Evolutionary conservation across 2,329 filamentous ascomycete species (phyloP).

Genomic region (Claviceps spartinae): DNA sequence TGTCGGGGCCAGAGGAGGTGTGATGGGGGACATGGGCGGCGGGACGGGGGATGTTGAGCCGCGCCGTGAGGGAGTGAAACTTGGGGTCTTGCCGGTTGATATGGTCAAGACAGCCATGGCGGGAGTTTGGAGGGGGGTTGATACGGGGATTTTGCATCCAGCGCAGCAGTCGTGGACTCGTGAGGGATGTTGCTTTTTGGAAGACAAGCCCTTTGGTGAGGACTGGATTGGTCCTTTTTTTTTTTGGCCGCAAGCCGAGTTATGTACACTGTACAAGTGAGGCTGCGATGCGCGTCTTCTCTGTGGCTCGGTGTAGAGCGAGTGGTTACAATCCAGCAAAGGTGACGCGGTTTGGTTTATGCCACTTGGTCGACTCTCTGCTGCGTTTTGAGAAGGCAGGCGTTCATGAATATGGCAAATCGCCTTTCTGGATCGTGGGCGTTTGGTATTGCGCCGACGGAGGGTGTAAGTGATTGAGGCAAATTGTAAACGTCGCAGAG

Average conservation of each 20-base stretch:
- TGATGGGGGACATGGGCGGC: constrained; percentile 42
- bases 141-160: background rate
- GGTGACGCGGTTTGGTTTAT: background rate
- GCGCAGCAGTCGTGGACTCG: background rate
- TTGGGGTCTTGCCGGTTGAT: constrained; percentile 13
- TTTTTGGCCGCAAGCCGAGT: background rate
- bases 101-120: constrained; percentile 21
- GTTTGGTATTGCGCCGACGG: too few relatives aligned
- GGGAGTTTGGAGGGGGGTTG: background rate
- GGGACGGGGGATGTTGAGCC: constrained; percentile 30
- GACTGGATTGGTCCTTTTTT: background rate
- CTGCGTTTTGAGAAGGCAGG: background rate
- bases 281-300: background rate
- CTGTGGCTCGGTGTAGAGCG: background rate
- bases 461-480: too few relatives aligned
- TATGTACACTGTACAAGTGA: background rate
- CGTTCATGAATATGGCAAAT: background rate
- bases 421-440: too few relatives aligned
- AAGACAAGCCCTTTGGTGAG: background rate
- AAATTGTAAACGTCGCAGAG: too few relatives aligned
- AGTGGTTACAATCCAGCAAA: background rate
- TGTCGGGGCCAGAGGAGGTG: constrained; percentile 31
- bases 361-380: background rate
- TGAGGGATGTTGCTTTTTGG: background rate
- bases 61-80: constrained; percentile 17